Evolutionary conservation across 768 basidiomycete species (phyloP).

Genomic region (Tephrocybe rancida): DNA sequence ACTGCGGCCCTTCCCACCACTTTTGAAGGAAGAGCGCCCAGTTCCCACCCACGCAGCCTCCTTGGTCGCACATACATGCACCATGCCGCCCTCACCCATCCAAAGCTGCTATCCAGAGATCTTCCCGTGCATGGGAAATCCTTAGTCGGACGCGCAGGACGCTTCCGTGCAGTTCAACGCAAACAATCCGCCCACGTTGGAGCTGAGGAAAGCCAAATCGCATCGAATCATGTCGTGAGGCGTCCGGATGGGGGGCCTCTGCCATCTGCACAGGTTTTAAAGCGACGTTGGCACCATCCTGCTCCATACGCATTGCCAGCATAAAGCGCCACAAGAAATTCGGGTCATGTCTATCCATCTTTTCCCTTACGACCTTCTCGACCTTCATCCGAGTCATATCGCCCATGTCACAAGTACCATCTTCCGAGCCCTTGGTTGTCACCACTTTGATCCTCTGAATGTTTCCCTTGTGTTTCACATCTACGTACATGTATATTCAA

Average conservation of each 20-base stretch:
- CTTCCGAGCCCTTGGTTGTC: too few relatives aligned
- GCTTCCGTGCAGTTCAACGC: constrained; percentile 12
- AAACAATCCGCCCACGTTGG: neutral
- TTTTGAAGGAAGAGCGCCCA: neutral
- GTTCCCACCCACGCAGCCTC: constrained; percentile 21
- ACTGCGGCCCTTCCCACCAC: constrained; percentile 34
- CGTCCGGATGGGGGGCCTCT: neutral
- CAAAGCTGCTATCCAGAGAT: neutral
- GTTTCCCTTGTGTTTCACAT: too few relatives aligned
- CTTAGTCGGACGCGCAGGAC: constrained; percentile 5
- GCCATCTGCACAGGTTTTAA: neutral
- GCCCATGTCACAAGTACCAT: too few relatives aligned
- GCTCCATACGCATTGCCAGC: neutral
- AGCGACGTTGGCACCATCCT: neutral
- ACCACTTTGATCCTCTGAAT: too few relatives aligned
- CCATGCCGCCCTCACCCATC: constrained; percentile 4
- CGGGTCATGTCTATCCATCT: too few relatives aligned
- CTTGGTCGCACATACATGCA: constrained; percentile 22
- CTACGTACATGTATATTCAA: too few relatives aligned
- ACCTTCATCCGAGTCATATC: too few relatives aligned
- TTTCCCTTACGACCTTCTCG: too few relatives aligned
- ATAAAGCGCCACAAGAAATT: neutral
- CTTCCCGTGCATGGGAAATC: neutral
- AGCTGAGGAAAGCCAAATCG: neutral
- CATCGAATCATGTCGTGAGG: too few relatives aligned